Base-by-base conservation (phyloP, 2,329 filamentous ascomycete species). In the Sporothrix luriei region DNA sequence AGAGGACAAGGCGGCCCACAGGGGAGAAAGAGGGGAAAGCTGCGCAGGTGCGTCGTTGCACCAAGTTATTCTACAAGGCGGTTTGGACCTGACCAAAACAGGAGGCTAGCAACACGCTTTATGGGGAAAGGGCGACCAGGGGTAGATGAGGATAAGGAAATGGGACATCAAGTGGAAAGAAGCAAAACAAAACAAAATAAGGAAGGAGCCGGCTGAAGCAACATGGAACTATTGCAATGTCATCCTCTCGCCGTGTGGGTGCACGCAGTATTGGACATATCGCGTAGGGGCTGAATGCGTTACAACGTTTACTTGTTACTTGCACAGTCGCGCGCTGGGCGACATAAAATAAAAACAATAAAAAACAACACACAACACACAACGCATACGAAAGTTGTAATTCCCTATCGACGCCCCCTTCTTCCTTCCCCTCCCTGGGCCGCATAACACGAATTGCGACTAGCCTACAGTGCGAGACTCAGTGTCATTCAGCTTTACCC, bases 61-160 rank as follows among this genome's bases (percentile, higher is more conserved):
- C 19, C 16, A 19, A 29, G 19, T 48, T 40, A 54, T 19, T 21
- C 29, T 19, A 54, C 62, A 4, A 43, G 24, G 51, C 48, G 21
- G 62, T 38, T 51, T 16, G 24, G 49, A 21, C 49, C 33, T 33
- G 65, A 67, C 57, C 57, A 67, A 67, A 67, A 67, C 57, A 57
- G 65, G 51, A 57, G 38, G 65, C 51, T 57, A 55, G 38, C 48
- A 54, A n/a, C 21, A 21, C 64, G 64, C 21, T 67, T 65, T 65
- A 65, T 65, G 62, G 62, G 62, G 62, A 65, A 64, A 26, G 55
- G 40, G 51, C 21, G 38, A 33, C 26, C 54, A 68, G 66, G 66
- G 52, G 52, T 4, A 49, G 40, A 49, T 29, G 49, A 54, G 51
- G 51, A 67, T 29, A 55, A 51, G 57, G 57, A 61, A 46, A 61